A percentile compares a stretch with the other conserved stretches of the same genome.
Conservation (phyloP, 192 early-diverging fungal genomes). For the Allomyces arbusculus region DNA sequence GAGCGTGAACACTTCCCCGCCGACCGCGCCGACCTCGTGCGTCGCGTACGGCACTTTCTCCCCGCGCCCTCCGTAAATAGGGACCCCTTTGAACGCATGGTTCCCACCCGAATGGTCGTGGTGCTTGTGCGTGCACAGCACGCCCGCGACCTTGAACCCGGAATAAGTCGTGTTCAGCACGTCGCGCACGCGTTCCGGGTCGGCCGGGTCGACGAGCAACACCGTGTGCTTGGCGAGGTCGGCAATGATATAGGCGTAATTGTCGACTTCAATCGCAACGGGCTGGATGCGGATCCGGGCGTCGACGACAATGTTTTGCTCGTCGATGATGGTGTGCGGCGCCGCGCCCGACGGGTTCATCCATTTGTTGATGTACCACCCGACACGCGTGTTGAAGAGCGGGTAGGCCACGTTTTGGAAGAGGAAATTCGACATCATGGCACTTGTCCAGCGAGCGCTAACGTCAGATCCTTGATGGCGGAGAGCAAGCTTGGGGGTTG, state of each 20-base stretch:
- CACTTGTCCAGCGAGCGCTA: too few species aligned
- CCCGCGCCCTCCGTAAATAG: background rate
- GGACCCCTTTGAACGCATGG: background rate
- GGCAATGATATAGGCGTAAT: background rate
- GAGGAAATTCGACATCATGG: too few species aligned
- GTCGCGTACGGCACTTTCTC: background rate
- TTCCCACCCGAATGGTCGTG: background rate
- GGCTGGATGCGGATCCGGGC: too few species aligned
- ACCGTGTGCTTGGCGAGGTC: background rate
- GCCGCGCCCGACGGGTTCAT: too few species aligned
- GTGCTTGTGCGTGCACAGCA: background rate
- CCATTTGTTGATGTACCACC: too few species aligned
- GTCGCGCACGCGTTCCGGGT: background rate
- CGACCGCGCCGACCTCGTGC: background rate
- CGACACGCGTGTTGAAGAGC: too few species aligned
- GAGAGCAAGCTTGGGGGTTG: too few species aligned
- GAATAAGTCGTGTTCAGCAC: background rate
- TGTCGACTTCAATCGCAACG: background rate
- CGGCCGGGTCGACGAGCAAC: background rate
- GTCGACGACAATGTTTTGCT: too few species aligned
- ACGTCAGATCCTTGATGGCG: too few species aligned
- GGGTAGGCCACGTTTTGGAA: too few species aligned
- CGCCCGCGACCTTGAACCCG: background rate
- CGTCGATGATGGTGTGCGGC: too few species aligned
- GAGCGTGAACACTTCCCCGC: too few species aligned